Percentiles rank a stretch among this genome's conserved stretches.
phyloP scores from a whole-genome alignment of 2,329 filamentous ascomycete genomes.

The Pseudocercospora cruenta region DNA sequence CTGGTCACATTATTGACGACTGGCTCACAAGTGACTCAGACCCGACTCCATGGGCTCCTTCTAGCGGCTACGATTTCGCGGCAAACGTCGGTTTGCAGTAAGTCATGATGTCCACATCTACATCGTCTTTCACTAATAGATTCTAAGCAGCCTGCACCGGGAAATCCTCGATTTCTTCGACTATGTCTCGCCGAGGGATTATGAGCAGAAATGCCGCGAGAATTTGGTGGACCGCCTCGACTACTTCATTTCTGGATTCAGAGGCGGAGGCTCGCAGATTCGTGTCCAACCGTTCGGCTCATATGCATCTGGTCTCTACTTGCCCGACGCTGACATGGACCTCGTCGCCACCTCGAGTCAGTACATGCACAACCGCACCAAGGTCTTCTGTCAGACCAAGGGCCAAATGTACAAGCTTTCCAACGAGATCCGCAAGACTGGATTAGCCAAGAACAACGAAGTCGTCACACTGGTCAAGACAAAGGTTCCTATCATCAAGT shows the following conservation, averaged over 20 bases:
- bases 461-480: conserved; percentile 73
- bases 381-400: conserved; percentile 54
- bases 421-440: conserved; percentile 59
- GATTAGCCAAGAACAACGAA: conserved; percentile 61
- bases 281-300: conserved; percentile 85
- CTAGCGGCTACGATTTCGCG: conserved; percentile 51
- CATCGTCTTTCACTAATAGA: conserved; percentile 41
- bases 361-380: conserved; percentile 60
- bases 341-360: conserved; percentile 73
- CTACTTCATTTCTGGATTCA: conserved; percentile 55
- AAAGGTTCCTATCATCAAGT: conserved; percentile 91
- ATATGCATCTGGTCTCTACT: conserved; percentile 75
- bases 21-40: conserved; percentile 48
- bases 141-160: conserved; percentile 68
- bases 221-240: conserved; percentile 73
- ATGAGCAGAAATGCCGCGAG: conserved; percentile 75
- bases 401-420: conserved; percentile 65
- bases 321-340: conserved; percentile 89
- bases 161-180: conserved; percentile 89
- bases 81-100: conserved; percentile 32
- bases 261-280: conserved; percentile 45
- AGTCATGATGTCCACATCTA: conserved; percentile 18
- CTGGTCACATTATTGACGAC: conserved; percentile 45
- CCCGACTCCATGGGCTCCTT: conserved; percentile 65
- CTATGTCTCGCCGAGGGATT: conserved; percentile 75